phyloP scores from a whole-genome alignment of 257 asterid species.

The Fraxinus quadrangulata region DNA sequence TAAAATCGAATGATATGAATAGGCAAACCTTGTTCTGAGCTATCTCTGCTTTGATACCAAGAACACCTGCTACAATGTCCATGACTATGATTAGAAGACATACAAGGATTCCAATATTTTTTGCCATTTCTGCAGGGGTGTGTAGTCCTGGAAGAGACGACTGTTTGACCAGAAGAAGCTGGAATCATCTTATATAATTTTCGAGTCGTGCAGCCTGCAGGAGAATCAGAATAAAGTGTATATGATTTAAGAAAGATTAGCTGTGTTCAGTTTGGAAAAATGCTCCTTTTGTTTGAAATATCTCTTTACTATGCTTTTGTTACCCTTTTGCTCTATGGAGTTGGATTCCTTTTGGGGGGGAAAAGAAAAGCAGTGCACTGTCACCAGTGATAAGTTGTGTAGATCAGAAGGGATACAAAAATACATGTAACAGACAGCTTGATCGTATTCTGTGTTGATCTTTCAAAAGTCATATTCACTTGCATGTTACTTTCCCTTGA shows the following conservation, averaged over 20 bases:
- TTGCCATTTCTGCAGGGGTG: constrained; percentile 28
- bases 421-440: constrained; percentile 28
- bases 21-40: constrained; percentile 44
- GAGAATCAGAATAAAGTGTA: constrained; percentile 69
- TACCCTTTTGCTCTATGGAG: constrained; percentile 16
- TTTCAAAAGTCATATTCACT: constrained; percentile 29
- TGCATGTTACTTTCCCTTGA: constrained; percentile 46
- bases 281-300: constrained; percentile 54
- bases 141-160: neutral
- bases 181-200: constrained; percentile 24
- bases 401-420: neutral
- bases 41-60: constrained; percentile 50
- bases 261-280: constrained; percentile 47
- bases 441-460: neutral
- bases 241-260: constrained; percentile 34
- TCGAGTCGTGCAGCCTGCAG: neutral
- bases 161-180: constrained; percentile 10
- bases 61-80: constrained; percentile 46
- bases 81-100: constrained; percentile 39
- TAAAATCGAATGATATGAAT: neutral
- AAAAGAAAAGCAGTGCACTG: constrained; percentile 53
- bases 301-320: constrained; percentile 32
- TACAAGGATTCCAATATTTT: constrained; percentile 32
- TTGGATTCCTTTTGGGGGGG: constrained; percentile 57
- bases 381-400: constrained; percentile 12